A percentile compares a stretch with the other conserved stretches of the same genome.
Evolutionary conservation across 345 rosid species (phyloP).

Genomic region (Boechera retrofracta): DNA sequence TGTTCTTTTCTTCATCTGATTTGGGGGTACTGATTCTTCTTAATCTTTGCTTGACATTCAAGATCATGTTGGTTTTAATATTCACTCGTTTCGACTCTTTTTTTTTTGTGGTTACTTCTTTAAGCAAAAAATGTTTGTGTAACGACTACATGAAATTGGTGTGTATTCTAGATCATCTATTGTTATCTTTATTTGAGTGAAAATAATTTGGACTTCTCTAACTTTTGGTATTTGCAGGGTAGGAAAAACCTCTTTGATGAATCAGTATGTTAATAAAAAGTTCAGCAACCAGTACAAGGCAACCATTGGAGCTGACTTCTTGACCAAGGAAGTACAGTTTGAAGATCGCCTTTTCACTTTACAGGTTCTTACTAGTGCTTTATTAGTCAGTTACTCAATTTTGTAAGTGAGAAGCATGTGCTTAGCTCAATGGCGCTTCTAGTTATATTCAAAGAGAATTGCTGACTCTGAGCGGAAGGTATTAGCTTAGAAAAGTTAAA

Average conservation of each 20-base stretch:
- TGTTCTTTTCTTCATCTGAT: not conserved
- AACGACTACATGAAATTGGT: conserved; percentile 9
- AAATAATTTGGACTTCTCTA: conserved; percentile 11
- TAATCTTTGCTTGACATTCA: not conserved
- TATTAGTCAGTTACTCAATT: not conserved
- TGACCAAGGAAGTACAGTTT: conserved; percentile 90
- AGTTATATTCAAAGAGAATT: not conserved
- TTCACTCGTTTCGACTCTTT: not conserved
- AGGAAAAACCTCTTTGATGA: conserved; percentile 97
- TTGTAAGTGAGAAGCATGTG: not conserved
- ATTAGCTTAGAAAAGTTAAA: not conserved
- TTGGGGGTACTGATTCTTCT: not conserved
- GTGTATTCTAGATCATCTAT: not conserved
- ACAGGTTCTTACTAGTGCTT: conserved; percentile 59
- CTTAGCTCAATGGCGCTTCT: conserved; percentile 12
- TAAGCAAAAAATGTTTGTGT: not conserved
- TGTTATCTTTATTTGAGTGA: conserved; percentile 6
- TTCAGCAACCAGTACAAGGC: conserved; percentile 97
- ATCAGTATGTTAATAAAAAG: conserved; percentile 95
- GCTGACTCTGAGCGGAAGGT: not conserved
- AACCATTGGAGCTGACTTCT: conserved; percentile 93
- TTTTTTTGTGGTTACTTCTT: not conserved
- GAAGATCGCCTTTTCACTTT: conserved; percentile 95
- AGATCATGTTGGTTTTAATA: conserved; percentile 17
- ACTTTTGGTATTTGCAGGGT: conserved; percentile 63